These are phyloP conservation scores for Pythium insidiosum DNA, from an alignment of 352 stramenopile species.

Conservation along the genomic window DNA sequence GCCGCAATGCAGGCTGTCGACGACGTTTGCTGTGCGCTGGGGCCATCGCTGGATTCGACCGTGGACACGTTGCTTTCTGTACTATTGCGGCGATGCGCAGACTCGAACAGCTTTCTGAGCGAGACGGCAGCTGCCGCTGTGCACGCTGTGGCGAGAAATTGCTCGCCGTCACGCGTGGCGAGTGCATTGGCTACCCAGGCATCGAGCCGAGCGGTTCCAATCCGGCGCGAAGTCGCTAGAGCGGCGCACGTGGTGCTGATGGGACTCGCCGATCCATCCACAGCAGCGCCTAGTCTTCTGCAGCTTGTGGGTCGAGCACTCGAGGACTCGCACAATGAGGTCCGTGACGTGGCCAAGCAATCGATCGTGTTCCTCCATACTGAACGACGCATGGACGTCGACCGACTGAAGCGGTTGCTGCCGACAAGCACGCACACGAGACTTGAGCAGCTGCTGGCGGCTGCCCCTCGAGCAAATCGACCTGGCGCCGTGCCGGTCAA, in stretches of 20 bases:
- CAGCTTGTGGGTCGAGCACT: slow-evolving; percentile 49
- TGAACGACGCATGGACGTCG: slow-evolving; percentile 25
- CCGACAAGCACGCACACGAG: slow-evolving; percentile 5
- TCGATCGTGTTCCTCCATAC: slow-evolving; percentile 38
- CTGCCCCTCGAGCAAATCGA: too few relatives aligned
- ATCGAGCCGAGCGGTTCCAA: slow-evolving; percentile 32
- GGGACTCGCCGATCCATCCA: slow-evolving; percentile 24
- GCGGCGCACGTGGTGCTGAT: slow-evolving; percentile 42
- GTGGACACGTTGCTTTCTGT: slow-evolving; percentile 49
- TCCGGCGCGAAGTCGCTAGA: slow-evolving; percentile 55
- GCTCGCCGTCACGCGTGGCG: slow-evolving; percentile 38
- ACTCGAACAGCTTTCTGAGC: slow-evolving; percentile 74
- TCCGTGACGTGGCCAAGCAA: slow-evolving; percentile 60
- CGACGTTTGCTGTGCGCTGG: slow-evolving; percentile 36
- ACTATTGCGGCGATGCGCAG: slow-evolving; percentile 51
- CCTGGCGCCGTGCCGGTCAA: too few relatives aligned
- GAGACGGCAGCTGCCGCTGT: slow-evolving; percentile 43
- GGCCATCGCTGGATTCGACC: slow-evolving; percentile 42
- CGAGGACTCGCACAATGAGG: slow-evolving; percentile 71
- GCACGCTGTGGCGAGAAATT: slow-evolving; percentile 41
- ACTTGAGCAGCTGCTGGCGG: too few relatives aligned
- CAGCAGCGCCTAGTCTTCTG: slow-evolving; percentile 33
- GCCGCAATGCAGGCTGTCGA: slow-evolving; percentile 70
- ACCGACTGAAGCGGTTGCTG: slow-evolving; percentile 50
- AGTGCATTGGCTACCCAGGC: slow-evolving; percentile 29